phyloP scores from a whole-genome alignment of 345 rosid genomes.

The Eucalyptus pumila region DNA sequence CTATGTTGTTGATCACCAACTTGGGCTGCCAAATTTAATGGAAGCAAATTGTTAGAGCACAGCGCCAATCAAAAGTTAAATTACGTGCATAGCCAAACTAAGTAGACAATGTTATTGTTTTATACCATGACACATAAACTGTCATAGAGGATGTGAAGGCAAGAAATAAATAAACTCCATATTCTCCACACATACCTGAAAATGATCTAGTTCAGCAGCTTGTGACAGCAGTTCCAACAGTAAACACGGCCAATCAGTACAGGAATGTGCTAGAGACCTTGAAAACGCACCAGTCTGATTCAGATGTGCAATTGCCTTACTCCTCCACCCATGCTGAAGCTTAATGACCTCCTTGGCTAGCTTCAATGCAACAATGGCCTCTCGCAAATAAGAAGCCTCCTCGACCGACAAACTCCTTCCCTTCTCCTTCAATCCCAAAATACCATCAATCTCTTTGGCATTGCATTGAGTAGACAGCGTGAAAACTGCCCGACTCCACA shows the following conservation, averaged over 20 bases:
- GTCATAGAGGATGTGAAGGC: neutral
- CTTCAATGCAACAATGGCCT: conserved; percentile 56
- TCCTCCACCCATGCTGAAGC: conserved; percentile 68
- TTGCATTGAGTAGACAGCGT: conserved; percentile 62
- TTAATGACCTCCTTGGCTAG: conserved; percentile 73
- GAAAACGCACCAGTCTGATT: conserved; percentile 71
- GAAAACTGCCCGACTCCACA: conserved; percentile 72
- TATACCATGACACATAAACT: neutral
- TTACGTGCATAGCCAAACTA: neutral
- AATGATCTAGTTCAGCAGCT: conserved; percentile 80
- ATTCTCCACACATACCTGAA: conserved; percentile 48
- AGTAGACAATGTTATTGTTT: neutral
- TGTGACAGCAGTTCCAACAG: conserved; percentile 85
- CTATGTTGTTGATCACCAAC: conserved; percentile 89
- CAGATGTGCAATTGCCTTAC: conserved; percentile 68
- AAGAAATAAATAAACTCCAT: neutral
- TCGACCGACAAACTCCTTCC: conserved; percentile 51
- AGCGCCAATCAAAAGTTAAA: neutral
- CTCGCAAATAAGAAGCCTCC: conserved; percentile 74
- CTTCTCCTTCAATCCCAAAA: conserved; percentile 38
- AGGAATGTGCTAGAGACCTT: conserved; percentile 69
- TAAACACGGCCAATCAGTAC: conserved; percentile 88
- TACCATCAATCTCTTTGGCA: conserved; percentile 57
- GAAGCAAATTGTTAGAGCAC: neutral
- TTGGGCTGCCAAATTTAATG: conserved; percentile 65